Evolutionary conservation across 2,329 filamentous ascomycete species (phyloP).

Genomic region (Sarocladium brachiariae): DNA sequence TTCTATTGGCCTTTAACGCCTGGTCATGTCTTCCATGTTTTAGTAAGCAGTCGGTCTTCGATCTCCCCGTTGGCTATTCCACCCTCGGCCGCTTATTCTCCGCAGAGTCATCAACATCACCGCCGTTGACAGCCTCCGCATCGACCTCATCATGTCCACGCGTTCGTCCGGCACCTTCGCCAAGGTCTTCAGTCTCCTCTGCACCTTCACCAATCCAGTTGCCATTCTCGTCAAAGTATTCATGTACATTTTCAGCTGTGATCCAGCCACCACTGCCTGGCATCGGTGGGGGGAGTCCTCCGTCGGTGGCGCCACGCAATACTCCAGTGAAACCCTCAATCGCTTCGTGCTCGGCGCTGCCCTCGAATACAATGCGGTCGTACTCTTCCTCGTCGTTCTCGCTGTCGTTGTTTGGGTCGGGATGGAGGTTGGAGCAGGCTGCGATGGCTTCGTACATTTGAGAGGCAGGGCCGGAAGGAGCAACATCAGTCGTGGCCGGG

Average conservation of each 20-base stretch:
- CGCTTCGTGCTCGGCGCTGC: slow-evolving; percentile 39
- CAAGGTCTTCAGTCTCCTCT: slow-evolving; percentile 43
- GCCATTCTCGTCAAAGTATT: slow-evolving; percentile 75
- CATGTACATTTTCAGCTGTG: slow-evolving; percentile 81
- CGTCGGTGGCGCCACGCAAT: slow-evolving; percentile 37
- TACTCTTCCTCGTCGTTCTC: slow-evolving; percentile 51
- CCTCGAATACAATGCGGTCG: slow-evolving; percentile 52
- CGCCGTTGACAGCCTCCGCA: slow-evolving; percentile 28
- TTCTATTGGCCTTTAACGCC: background rate
- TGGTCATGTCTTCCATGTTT: background rate
- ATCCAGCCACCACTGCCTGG: slow-evolving; percentile 78
- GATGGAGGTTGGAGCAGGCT: slow-evolving; percentile 68
- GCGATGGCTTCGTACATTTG: slow-evolving; percentile 64
- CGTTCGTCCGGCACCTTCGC: slow-evolving; percentile 57
- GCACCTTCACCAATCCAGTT: slow-evolving; percentile 59
- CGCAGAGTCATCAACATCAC: slow-evolving; percentile 25
- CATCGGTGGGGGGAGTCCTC: slow-evolving; percentile 57
- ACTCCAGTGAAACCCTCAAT: slow-evolving; percentile 53
- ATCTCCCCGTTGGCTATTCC: slow-evolving; percentile 31
- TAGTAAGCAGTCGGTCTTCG: background rate
- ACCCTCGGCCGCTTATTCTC: slow-evolving; percentile 43
- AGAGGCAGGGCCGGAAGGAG: slow-evolving; percentile 19
- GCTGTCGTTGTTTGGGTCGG: slow-evolving; percentile 56
- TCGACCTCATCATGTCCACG: slow-evolving; percentile 48
- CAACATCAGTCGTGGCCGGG: slow-evolving; percentile 29